Evolutionary conservation across 2,329 filamentous ascomycete genomes (phyloP), one percentile per base, ranked within the genome.

Genomic region (Penicillium hordei): DNA sequence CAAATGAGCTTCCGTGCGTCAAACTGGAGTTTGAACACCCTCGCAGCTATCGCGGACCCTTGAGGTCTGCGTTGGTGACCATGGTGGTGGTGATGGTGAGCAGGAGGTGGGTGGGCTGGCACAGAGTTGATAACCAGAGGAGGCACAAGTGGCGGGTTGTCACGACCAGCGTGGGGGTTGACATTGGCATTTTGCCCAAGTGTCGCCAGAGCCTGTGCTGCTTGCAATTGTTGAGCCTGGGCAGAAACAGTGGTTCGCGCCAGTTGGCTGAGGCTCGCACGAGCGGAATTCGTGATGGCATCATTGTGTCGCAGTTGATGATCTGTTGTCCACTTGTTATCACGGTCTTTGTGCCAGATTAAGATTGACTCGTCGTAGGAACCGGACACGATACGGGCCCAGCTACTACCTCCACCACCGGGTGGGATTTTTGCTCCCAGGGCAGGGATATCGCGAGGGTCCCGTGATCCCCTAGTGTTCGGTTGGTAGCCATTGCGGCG

Each of bases 1-100:
- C 93, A 97, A 54, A 99, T 89, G 65, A 99, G 95, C 67, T 93
- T 87, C 23, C 92, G 85, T 0, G 92, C 90, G 71, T 99, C 94
- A 66, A 97, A 99, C 73, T 99, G 94, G 36, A 97, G 81, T 76
- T 99, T 99, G 81, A 97, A 99, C 3, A 99, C 90, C 25, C 94
- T 76, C 12, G 84, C 82, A 36, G 81, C 81, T 21, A 71, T 40
- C 27, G 45, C 25, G 45, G 45, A 48, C 15, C 45, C 45, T 25
- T 34, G 45, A n/a, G 70, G 70, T 55, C 51, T 60, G 31, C 53
- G 70, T 31, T 62, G 55, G 36, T 60, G 60, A 9, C 50, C 48
- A 13, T 66, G 63, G 29, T 61, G 59, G 48, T 68, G 59, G 19
- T 65, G 59, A 34, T 66, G 60, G 31, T 60, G 63, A 21, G 36